phyloP scores from a whole-genome alignment of 345 rosid species.

The Eucalyptus marginata region DNA sequence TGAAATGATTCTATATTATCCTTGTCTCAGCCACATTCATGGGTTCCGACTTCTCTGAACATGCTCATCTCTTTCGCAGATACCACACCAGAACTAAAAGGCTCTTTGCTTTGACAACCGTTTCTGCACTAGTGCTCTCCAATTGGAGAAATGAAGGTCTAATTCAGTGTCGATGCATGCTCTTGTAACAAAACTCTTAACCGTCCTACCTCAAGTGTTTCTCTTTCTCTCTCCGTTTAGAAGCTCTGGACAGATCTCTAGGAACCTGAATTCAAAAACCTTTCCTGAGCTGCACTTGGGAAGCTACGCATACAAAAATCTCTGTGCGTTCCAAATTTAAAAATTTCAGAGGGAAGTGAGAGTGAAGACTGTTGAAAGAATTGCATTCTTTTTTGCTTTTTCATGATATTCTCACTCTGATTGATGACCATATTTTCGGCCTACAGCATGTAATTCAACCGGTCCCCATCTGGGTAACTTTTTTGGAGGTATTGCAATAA shows the following conservation, averaged over 20 bases:
- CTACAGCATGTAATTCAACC: too few species aligned
- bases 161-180: not conserved
- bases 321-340: not conserved
- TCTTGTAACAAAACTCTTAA: not conserved
- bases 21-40: not conserved
- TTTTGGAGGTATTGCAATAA: too few species aligned
- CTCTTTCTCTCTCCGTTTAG: not conserved
- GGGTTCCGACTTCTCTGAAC: not conserved
- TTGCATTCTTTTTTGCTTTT: not conserved
- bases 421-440: not conserved
- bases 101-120: not conserved
- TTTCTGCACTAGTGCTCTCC: not conserved
- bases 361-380: not conserved
- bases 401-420: not conserved
- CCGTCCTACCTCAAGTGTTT: not conserved
- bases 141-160: not conserved
- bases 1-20: not conserved
- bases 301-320: not conserved
- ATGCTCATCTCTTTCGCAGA: not conserved
- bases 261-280: not conserved
- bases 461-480: too few species aligned
- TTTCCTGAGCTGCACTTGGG: not conserved
- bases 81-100: not conserved
- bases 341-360: not conserved
- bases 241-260: not conserved